Evolutionary conservation across 2,329 filamentous ascomycete species (phyloP), one percentile per base, ranked within the genome.

Genomic region (Aaosphaeria pasadenensis): DNA sequence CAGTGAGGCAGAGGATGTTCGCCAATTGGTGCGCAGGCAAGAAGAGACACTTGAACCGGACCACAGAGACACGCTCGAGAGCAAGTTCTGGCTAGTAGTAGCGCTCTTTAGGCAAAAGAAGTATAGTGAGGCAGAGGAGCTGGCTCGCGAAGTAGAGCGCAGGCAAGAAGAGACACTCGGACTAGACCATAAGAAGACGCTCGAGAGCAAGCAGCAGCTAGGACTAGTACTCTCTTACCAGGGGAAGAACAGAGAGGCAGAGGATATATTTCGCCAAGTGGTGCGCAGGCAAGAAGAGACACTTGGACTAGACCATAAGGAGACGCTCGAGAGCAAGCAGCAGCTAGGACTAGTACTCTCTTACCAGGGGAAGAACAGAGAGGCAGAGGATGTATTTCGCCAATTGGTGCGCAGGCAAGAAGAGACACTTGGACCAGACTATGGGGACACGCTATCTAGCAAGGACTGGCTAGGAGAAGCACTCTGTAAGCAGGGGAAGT

Each of bases 311-410:
- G 41, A 43, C 41, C 36, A 40, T 17, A 40, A 45, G 28, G 30
- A 40, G 29, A 48, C 46, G 38, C 46, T 48, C 30, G 31, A 24
- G 4, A 45, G 46, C 42, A 48, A 44, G 46, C 30, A 45, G 35
- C 41, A 35, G 43, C 47, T 49, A 42, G 47, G 47, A 46, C 29
- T 7, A 6, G 39, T 35, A 42, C 42, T 49, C 47, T 46, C 45
- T 28, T 9, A 6, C 6, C 41, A 29, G 28, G 29, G 7, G 30
- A 28, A 30, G 29, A 29, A 7, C 24, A 7, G 9, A 6, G 41
- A 43, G 41, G 41, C 41, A 7, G 39, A 39, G 41, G 24, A 43
- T 11, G 13, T 44, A 5, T 7, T 47, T 11, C 39, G 38, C 30
- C 11, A 44, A 44, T 31, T 9, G 4, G 41, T 31, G 39, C 11